Evolutionary conservation across 495 filamentous ascomycete genomes (phyloP), one percentile per base, ranked within the genome.

Genomic region (Penicillium egyptiacum): DNA sequence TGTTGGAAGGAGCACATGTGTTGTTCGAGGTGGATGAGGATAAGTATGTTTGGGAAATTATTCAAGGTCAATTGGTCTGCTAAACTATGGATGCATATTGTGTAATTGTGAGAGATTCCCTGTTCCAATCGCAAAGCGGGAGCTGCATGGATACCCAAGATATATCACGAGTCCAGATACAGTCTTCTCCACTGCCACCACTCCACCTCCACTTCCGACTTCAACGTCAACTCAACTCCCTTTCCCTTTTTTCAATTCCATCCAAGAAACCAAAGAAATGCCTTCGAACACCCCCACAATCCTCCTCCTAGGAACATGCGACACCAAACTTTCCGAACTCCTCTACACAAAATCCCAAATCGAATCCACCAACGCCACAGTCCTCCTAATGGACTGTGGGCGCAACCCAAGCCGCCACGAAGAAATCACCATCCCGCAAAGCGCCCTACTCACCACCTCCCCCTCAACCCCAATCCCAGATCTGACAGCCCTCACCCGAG

Each of bases 271-370:
- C 14, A 33, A n/a, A 31, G 52, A 30, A 52, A 60, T 63, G 60
- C 2, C 63, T 14, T 31, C 60, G 16, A 47, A 7, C 12, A 55
- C 37, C n/a, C 71, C 74, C 7, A 75, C 72, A n/a, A 76, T 90
- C 39, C 71, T 81, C 53, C 68, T 88, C 23, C 64, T 89, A 31
- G 87, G 87, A 50, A 90, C 86, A 12, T 83, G 80, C 67, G 87
- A 90, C 67, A 88, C 86, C 47, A 90, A 90, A 61, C 77, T 84
- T 11, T 33, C 70, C 5, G 83, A 88, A 59, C 74, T 85, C 11
- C 74, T 87, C 16, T 86, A 81, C 68, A 75, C 85, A 28, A 72
- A 77, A 42, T 64, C 72, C 0, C 74, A 76, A 46, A 76, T 86
- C 53, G 57, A 78, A 35, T 65, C n/a, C 35, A 59, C 31, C 5